Evolutionary conservation across 352 stramenopile species (phyloP).

Genomic region (Globisporangium cystogenes): DNA sequence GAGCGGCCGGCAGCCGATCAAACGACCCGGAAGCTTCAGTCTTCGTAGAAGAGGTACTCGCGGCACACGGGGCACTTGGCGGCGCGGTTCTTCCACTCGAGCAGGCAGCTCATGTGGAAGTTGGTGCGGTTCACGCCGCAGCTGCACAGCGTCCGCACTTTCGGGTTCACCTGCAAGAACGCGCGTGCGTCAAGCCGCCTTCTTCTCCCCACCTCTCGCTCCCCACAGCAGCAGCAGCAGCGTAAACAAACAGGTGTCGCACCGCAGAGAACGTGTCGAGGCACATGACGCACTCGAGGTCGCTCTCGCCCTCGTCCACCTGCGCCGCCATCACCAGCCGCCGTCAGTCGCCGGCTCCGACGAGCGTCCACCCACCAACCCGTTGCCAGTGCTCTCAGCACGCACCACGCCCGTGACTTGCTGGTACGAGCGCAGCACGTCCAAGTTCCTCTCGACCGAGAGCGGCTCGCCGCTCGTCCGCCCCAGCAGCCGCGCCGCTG

Average conservation of each 20-base stretch:
- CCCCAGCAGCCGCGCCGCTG: conserved; percentile 8
- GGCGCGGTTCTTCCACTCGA: conserved; percentile 85
- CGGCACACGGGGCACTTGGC: conserved; percentile 83
- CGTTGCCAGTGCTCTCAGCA: not conserved
- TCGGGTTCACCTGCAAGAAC: conserved; percentile 46
- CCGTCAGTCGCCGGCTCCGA: not conserved
- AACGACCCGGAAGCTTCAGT: conserved; percentile 13
- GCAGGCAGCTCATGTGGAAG: conserved; percentile 85
- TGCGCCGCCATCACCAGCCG: conserved; percentile 11
- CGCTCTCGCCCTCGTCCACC: conserved; percentile 52
- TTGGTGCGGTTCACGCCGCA: conserved; percentile 89
- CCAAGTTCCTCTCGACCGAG: conserved; percentile 25
- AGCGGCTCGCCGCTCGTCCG: conserved; percentile 3
- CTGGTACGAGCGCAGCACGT: conserved; percentile 68
- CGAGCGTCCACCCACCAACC: not conserved
- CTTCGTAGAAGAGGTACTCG: conserved; percentile 85
- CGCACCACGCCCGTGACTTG: conserved; percentile 46
- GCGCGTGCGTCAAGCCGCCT: not conserved
- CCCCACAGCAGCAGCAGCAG: too few relatives aligned
- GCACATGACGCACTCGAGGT: conserved; percentile 87
- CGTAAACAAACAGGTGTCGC: not conserved
- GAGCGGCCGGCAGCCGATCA: too few relatives aligned
- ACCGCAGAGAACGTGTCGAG: conserved; percentile 65
- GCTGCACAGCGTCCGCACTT: conserved; percentile 80
- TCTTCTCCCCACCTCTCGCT: too few relatives aligned